Conservation (phyloP, 805 yeast species). For the Saccharomycopsis sp. region DNA sequence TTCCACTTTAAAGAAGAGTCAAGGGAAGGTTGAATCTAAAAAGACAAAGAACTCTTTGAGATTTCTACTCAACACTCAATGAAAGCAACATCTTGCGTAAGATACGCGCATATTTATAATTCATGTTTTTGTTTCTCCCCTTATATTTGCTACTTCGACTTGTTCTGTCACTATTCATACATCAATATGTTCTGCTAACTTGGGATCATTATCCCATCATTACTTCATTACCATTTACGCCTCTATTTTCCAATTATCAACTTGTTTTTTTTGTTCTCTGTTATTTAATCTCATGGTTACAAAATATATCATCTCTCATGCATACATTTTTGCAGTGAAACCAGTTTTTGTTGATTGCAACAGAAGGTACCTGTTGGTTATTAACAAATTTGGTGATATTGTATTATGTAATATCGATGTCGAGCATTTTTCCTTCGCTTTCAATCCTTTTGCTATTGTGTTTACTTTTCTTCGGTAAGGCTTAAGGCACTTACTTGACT, state of each 20-base stretch:
- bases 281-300: not conserved
- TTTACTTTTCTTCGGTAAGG: not conserved
- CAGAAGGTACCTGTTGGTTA: too few relatives aligned
- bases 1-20: constrained; percentile 1
- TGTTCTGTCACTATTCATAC: not conserved
- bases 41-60: constrained; percentile 1
- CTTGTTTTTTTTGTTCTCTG: not conserved
- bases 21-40: not conserved
- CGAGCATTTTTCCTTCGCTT: not conserved
- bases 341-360: not conserved
- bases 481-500: not conserved
- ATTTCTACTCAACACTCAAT: not conserved
- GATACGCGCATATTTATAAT: not conserved
- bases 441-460: not conserved
- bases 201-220: not conserved
- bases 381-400: too few relatives aligned
- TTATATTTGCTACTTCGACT: not conserved
- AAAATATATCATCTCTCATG: not conserved
- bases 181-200: not conserved
- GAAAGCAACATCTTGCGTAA: not conserved
- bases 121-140: not conserved
- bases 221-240: not conserved
- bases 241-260: not conserved
- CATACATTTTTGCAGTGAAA: not conserved
- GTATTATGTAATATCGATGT: too few relatives aligned